Percentiles rank a stretch among this genome's conserved stretches.
These are phyloP conservation scores for Chernovozyma sophiae-reginae DNA, from an alignment of 1,139 yeast genomes.

Conservation along the genomic window DNA sequence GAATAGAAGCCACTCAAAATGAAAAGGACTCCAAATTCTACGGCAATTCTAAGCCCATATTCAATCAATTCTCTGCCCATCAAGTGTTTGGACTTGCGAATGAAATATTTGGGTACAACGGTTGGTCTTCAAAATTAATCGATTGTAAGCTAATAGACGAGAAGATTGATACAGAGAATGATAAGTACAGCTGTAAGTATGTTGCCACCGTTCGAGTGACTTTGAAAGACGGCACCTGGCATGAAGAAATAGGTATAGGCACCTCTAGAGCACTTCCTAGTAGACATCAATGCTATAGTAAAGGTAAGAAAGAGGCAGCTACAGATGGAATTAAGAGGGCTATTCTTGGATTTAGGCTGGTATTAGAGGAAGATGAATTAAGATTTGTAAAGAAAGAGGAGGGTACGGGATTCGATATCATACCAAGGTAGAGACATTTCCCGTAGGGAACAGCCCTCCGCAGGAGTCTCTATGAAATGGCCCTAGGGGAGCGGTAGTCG, in stretches of 20 bases:
- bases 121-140: conserved; percentile 58
- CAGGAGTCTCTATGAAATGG: no score
- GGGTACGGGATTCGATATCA: not conserved
- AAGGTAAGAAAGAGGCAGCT: conserved; percentile 51
- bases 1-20: conserved; percentile 25
- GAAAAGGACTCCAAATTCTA: conserved; percentile 12
- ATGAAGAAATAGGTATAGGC: conserved; percentile 40
- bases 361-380: conserved; percentile 16
- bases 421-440: no score
- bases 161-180: conserved; percentile 13
- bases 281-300: conserved; percentile 32
- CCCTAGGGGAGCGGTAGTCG: no score
- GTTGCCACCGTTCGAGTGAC: conserved; percentile 32
- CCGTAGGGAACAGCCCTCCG: no score
- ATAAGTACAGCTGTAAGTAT: conserved; percentile 19
- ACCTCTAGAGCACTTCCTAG: conserved; percentile 31
- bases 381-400: conserved; percentile 4
- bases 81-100: conserved; percentile 53
- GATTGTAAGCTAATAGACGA: conserved; percentile 24
- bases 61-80: conserved; percentile 15
- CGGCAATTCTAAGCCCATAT: conserved; percentile 6
- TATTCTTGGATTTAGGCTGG: conserved; percentile 25
- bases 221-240: conserved; percentile 46
- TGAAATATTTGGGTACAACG: conserved; percentile 58
- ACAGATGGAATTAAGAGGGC: conserved; percentile 46